phyloP scores from a whole-genome alignment of 306 rosid species.

The Cucurbita ficifolia region DNA sequence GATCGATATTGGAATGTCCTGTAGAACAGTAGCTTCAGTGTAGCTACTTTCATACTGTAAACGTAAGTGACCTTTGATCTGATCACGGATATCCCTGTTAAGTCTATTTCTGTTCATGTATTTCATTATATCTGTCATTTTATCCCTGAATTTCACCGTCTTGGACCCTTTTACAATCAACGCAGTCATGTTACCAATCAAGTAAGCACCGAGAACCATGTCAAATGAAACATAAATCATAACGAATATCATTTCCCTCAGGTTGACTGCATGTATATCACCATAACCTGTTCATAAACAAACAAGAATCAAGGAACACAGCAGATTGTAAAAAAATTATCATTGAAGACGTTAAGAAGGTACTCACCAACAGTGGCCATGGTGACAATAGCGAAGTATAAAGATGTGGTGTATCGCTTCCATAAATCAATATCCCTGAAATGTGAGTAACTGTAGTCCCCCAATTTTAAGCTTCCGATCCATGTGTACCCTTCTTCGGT shows the following conservation, averaged over 20 bases:
- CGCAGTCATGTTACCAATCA: slow-evolving; percentile 99
- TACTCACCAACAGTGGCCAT: slow-evolving; percentile 94
- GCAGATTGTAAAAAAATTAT: not conserved
- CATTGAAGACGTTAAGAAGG: not conserved
- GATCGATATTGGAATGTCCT: slow-evolving; percentile 74
- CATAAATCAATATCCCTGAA: slow-evolving; percentile 86
- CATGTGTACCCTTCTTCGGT: slow-evolving; percentile 84
- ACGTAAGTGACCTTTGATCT: slow-evolving; percentile 83
- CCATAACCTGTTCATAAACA: slow-evolving; percentile 58
- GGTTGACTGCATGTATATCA: slow-evolving; percentile 88
- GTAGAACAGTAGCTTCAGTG: slow-evolving; percentile 68
- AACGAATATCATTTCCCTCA: slow-evolving; percentile 95
- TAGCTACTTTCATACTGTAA: slow-evolving; percentile 87
- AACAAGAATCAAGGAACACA: not conserved
- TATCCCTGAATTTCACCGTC: slow-evolving; percentile 84
- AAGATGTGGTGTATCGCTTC: slow-evolving; percentile 76
- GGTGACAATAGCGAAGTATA: slow-evolving; percentile 87
- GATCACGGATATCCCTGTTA: slow-evolving; percentile 67
- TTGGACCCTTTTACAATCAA: slow-evolving; percentile 97
- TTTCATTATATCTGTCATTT: slow-evolving; percentile 74
- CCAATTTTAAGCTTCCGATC: slow-evolving; percentile 87
- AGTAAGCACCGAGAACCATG: slow-evolving; percentile 95
- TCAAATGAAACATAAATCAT: slow-evolving; percentile 85
- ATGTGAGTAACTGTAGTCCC: slow-evolving; percentile 55
- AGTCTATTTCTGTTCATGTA: slow-evolving; percentile 90